A percentile compares a stretch with the other conserved stretches of the same genome.
Conservation (phyloP, 192 early-diverging fungal genomes). For the Funneliformis mosseae region DNA sequence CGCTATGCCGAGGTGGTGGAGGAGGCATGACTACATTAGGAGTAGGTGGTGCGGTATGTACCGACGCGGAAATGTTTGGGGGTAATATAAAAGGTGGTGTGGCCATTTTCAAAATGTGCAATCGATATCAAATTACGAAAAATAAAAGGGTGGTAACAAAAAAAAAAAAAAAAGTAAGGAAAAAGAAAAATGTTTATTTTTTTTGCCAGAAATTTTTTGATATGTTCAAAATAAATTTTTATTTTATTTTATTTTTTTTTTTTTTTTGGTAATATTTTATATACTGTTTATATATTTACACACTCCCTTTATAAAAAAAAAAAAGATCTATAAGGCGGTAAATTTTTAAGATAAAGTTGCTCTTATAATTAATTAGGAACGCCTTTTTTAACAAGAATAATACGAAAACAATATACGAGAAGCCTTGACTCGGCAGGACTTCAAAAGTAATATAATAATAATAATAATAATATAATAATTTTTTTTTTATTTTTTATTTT, state of each 20-base stretch:
- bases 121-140: not conserved
- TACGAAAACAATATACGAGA: slow-evolving; percentile 12
- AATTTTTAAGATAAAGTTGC: slow-evolving; percentile 4
- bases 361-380: not conserved
- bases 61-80: not conserved
- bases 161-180: not conserved
- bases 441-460: not conserved
- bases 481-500: no score
- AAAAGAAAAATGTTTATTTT: not conserved
- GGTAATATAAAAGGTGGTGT: slow-evolving; percentile 7
- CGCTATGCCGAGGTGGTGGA: not conserved
- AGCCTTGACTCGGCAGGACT: slow-evolving; percentile 24
- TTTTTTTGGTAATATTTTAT: not conserved
- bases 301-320: slow-evolving; percentile 13
- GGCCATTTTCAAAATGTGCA: slow-evolving; percentile 26
- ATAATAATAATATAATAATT: no score
- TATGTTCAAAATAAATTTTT: not conserved
- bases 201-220: slow-evolving; percentile 6
- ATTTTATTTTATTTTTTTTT: not conserved
- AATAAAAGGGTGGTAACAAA: not conserved
- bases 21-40: not conserved
- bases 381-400: not conserved
- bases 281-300: slow-evolving; percentile 6
- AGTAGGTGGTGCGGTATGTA: slow-evolving; percentile 3
- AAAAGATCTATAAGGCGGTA: not conserved